Conservation (phyloP, 257 asterid species). For the Handroanthus guayacan region DNA sequence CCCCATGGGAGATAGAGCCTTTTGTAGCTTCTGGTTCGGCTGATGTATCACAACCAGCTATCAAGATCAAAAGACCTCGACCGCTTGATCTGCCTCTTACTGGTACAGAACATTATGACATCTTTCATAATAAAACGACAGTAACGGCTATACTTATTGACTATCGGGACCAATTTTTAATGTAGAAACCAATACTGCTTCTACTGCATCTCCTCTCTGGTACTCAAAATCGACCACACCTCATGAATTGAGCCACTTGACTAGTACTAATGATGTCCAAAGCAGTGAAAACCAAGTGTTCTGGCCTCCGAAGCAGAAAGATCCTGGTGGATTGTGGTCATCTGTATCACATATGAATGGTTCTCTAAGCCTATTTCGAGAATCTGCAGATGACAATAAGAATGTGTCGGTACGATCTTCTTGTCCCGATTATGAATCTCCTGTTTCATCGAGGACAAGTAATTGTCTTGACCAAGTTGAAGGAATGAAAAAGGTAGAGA, state of each 20-base stretch:
- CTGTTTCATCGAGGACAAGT: conserved; percentile 55
- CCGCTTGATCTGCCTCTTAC: conserved; percentile 61
- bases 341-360: conserved; percentile 40
- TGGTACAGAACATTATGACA: conserved; percentile 43
- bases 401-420: conserved; percentile 38
- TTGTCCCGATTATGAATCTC: conserved; percentile 51
- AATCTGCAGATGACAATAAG: conserved; percentile 50
- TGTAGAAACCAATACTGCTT: conserved; percentile 44
- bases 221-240: conserved; percentile 46
- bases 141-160: conserved; percentile 10
- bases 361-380: conserved; percentile 51
- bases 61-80: conserved; percentile 70
- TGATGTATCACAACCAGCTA: conserved; percentile 52
- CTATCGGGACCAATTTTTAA: conserved; percentile 21
- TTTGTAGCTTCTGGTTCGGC: conserved; percentile 60
- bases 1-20: conserved; percentile 91
- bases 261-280: conserved; percentile 43
- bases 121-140: conserved; percentile 7
- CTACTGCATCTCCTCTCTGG: conserved; percentile 59
- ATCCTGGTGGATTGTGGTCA: conserved; percentile 48
- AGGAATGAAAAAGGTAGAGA: conserved; percentile 48
- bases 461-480: conserved; percentile 51
- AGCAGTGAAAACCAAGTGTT: conserved; percentile 48
- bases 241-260: conserved; percentile 47
- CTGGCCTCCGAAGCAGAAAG: conserved; percentile 59